Percentiles rank a stretch among this genome's conserved stretches.
Evolutionary conservation across 371 early-diverging fungal species (phyloP).

Genomic region (Sporodiniella umbellata): DNA sequence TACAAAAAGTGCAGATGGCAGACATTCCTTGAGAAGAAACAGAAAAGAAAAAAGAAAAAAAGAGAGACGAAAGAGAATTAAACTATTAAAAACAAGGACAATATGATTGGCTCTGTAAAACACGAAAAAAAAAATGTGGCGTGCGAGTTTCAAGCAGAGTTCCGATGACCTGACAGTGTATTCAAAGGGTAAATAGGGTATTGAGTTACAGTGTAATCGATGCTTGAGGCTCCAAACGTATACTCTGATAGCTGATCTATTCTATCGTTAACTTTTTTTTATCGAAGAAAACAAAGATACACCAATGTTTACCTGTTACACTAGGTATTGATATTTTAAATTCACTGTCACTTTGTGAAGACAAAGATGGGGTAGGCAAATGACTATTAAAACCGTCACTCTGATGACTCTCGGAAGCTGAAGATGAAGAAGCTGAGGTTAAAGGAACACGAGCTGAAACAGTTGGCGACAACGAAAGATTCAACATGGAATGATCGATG

Average conservation of each 20-base stretch:
- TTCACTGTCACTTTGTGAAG: conserved; percentile 15
- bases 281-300: no score
- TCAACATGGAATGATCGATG: conserved; percentile 38
- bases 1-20: background rate
- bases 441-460: conserved; percentile 11
- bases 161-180: conserved; percentile 12
- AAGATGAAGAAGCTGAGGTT: conserved; percentile 24
- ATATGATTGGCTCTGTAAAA: no score
- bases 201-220: conserved; percentile 8
- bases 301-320: conserved; percentile 39
- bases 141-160: background rate
- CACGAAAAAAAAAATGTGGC: no score
- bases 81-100: background rate
- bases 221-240: conserved; percentile 22
- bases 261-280: background rate
- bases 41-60: background rate
- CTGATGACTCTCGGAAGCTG: conserved; percentile 8
- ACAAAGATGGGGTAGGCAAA: conserved; percentile 12
- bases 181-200: conserved; percentile 36
- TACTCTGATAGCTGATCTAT: conserved; percentile 31
- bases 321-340: conserved; percentile 38
- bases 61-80: background rate
- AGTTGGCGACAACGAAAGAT: conserved; percentile 27
- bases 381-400: background rate
- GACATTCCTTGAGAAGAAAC: background rate